Evolutionary conservation across 2,329 filamentous ascomycete genomes (phyloP), one percentile per base, ranked within the genome.

Genomic region (Ophiocordyceps unilateralis): DNA sequence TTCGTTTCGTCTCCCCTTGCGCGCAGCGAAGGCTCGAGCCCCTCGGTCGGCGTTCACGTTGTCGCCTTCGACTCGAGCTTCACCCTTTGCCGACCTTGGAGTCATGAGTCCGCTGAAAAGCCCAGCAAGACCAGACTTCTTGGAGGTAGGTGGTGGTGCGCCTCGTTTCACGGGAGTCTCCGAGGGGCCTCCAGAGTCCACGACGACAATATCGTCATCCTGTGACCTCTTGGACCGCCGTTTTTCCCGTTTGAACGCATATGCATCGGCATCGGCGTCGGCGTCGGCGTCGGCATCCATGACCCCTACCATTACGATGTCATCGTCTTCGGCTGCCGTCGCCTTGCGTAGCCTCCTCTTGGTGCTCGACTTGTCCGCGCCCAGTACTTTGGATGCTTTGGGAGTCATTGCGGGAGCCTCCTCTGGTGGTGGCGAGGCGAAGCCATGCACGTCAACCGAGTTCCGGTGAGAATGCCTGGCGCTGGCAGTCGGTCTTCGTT

Each of bases 321-420:
- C 70, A 22, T 72, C 68, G 8, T 74, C 67, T 12, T 66, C 64
- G 11, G 58, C 57, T 15, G 50, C 42, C 32, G 51, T 48, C 8
- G 46, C 34, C 48, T 67, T 76, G 44, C 71, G 70, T 26, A 56
- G 51, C 56, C 72, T 65, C 42, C 60, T 64, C 48, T 58, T 64
- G 48, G 59, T 60, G 38, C 53, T 55, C 14, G 60, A 57, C 43
- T 61, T 63, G 36, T 66, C 66, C 21, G 73, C 50, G 65, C 87
- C 76, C 2, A 91, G 76, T 42, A 89, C 62, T 59, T 79, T 87
- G 26, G 84, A 83, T 23, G 84, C 85, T 60, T 93, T 93, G 39
- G 76, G 71, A 8, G 79, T 72, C 55, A 85, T 71, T 42, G 75
- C 72, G 3, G 70, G 69, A 37, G 69, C 64, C 26, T 81, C 75